These are phyloP conservation scores for Alternaria triticimaculans DNA, from an alignment of 2,329 filamentous ascomycete species.

Conservation along the genomic window DNA sequence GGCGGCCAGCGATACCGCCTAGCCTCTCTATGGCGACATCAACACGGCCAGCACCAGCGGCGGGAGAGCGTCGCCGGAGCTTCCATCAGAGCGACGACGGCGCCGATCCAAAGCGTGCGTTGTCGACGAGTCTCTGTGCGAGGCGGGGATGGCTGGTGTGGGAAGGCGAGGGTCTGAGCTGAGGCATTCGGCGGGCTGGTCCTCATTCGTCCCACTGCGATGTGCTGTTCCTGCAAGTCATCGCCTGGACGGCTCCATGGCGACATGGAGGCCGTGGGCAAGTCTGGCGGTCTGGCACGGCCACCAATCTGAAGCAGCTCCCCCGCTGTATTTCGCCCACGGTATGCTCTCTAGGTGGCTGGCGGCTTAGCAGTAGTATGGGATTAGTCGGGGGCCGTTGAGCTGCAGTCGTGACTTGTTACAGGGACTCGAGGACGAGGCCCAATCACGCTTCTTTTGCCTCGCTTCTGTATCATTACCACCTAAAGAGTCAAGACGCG, in stretches of 20 bases:
- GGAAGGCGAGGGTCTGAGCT: conserved; percentile 13
- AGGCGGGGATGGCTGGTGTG: conserved; percentile 23
- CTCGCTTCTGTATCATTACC: conserved; percentile 17
- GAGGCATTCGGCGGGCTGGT: conserved; percentile 27
- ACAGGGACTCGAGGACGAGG: conserved; percentile 14
- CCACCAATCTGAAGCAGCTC: conserved; percentile 13
- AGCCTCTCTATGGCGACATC: neutral
- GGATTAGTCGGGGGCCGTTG: conserved; percentile 1
- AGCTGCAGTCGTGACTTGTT: conserved; percentile 16
- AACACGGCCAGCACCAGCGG: neutral
- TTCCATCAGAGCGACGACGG: conserved; percentile 4
- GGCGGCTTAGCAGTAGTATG: neutral
- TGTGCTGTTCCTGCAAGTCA: conserved; percentile 36
- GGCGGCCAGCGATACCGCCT: conserved; percentile 20
- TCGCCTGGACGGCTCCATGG: conserved; percentile 11
- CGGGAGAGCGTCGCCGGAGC: conserved; percentile 8
- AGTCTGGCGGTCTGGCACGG: conserved; percentile 21
- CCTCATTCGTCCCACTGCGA: conserved; percentile 22
- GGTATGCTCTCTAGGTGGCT: neutral
- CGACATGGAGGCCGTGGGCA: neutral
- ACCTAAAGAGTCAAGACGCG: conserved; percentile 23
- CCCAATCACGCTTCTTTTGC: conserved; percentile 19
- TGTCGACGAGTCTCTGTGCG: conserved; percentile 23
- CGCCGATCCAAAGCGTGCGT: conserved; percentile 18
- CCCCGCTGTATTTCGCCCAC: neutral